phyloP scores from a whole-genome alignment of 2,329 filamentous ascomycete species.

The Phialophora chinensis region DNA sequence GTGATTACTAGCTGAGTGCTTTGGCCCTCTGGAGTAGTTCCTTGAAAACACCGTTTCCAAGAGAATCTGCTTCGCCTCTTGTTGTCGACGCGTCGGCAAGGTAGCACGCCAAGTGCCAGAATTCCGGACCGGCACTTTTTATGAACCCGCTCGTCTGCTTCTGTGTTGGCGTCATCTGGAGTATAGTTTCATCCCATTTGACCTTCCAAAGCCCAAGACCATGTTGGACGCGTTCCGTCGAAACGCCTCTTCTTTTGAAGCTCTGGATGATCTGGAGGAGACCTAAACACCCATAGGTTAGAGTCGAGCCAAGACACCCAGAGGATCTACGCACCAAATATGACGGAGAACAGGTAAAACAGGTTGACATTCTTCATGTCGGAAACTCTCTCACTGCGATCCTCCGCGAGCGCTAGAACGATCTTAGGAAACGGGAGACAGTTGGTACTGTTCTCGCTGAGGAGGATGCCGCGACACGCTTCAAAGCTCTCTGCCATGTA shows the following conservation, averaged over 20 bases:
- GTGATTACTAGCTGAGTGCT: not conserved
- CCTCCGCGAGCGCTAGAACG: not conserved
- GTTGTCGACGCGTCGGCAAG: not conserved
- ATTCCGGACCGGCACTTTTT: not conserved
- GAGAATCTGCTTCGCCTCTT: too few relatives aligned
- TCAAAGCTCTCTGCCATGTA: not conserved
- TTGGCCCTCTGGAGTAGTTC: slow-evolving; percentile 1
- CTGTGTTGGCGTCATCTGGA: slow-evolving; percentile 1
- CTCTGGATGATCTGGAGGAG: slow-evolving; percentile 1
- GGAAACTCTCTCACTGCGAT: not conserved
- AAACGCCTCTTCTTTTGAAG: not conserved
- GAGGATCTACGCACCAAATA: not conserved
- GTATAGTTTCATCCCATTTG: not conserved
- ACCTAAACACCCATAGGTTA: not conserved
- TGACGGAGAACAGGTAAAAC: not conserved
- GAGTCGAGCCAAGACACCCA: not conserved
- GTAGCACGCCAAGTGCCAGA: slow-evolving; percentile 5
- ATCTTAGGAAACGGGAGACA: not conserved
- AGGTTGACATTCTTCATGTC: not conserved
- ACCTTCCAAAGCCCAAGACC: slow-evolving; percentile 5
- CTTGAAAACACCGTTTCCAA: not conserved
- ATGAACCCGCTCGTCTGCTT: not conserved
- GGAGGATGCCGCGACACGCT: too few relatives aligned
- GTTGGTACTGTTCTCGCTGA: not conserved
- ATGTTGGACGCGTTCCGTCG: not conserved